These are phyloP conservation scores for Colletotrichum nymphaeae DNA, from an alignment of 2,329 filamentous ascomycete species.

Conservation along the genomic window DNA sequence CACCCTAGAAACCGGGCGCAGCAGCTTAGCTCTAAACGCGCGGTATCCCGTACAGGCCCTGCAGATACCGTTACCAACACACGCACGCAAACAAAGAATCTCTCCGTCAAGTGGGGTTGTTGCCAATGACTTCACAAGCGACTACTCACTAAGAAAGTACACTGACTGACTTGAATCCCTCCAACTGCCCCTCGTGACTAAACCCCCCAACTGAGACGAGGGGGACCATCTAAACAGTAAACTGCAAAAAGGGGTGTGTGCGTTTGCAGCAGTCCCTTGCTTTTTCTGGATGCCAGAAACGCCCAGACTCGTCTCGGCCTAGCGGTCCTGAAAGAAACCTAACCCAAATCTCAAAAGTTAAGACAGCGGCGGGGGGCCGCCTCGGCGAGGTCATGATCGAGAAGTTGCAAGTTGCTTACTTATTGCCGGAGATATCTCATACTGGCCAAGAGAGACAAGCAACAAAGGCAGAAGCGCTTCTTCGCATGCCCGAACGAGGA, in stretches of 20 bases:
- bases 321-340: not conserved
- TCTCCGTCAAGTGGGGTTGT: not conserved
- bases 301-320: not conserved
- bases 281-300: not conserved
- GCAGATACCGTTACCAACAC: not conserved
- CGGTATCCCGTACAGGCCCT: not conserved
- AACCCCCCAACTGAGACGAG: not conserved
- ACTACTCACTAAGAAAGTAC: not conserved
- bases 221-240: not conserved
- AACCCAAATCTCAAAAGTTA: not conserved
- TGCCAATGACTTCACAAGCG: not conserved
- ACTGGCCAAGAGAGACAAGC: not conserved
- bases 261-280: not conserved
- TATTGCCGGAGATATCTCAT: not conserved
- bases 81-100: not conserved
- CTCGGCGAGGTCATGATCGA: not conserved
- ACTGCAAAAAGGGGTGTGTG: not conserved
- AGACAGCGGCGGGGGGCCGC: not conserved
- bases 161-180: not conserved
- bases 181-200: not conserved
- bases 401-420: not conserved
- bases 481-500: not conserved
- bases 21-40: not conserved
- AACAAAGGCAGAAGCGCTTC: not conserved
- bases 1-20: not conserved